phyloP scores from a whole-genome alignment of 176 grass and related monocot genomes.

The Carex pumila region DNA sequence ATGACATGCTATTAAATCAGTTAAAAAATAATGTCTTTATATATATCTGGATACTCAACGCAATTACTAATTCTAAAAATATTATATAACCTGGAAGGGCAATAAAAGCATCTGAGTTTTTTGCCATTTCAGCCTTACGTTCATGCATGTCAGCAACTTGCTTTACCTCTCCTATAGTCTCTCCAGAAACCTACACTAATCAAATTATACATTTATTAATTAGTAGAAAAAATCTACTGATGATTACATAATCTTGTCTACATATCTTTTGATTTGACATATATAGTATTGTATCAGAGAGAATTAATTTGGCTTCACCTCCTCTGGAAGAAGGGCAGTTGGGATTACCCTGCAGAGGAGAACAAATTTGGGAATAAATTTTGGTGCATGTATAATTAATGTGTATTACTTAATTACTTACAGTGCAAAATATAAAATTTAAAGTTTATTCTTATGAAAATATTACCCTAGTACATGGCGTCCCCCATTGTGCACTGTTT shows the following conservation, averaged over 20 bases:
- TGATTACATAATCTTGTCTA: background rate
- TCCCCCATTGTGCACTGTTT: slow-evolving; percentile 71
- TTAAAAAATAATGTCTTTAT: background rate
- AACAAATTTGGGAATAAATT: background rate
- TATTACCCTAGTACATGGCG: slow-evolving; percentile 83
- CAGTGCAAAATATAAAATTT: background rate
- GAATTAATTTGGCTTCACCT: slow-evolving; percentile 34
- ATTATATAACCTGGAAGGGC: slow-evolving; percentile 24
- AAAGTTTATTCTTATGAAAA: background rate
- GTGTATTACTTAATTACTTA: background rate
- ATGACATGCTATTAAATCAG: background rate
- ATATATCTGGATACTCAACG: background rate
- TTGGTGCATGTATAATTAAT: background rate
- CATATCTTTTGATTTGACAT: background rate
- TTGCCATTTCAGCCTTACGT: slow-evolving; percentile 32
- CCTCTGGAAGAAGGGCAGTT: slow-evolving; percentile 57
- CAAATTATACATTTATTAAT: background rate
- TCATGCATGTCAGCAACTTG: slow-evolving; percentile 27
- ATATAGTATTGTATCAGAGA: background rate
- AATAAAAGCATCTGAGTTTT: slow-evolving; percentile 27
- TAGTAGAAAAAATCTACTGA: background rate
- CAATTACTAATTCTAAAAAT: background rate
- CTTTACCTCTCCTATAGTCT: slow-evolving; percentile 25
- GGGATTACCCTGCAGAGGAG: slow-evolving; percentile 65
- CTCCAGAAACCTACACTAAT: slow-evolving; percentile 17